These are phyloP conservation scores for Phytopythium mirpurense DNA, from an alignment of 352 stramenopile species.

Conservation along the genomic window DNA sequence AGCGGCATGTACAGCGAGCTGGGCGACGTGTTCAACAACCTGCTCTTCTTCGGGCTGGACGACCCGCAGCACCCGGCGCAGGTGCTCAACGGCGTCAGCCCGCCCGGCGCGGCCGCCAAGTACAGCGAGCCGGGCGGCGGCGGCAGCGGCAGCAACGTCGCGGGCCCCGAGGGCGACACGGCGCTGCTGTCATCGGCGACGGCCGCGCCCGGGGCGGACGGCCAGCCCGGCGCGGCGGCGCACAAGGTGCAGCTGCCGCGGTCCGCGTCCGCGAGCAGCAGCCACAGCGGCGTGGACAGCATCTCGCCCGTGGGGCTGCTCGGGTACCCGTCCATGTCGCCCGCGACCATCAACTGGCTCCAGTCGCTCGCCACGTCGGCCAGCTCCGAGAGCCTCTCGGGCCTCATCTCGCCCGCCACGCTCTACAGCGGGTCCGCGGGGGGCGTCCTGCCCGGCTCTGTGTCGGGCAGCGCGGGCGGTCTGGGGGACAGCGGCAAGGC, in stretches of 20 bases:
- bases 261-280: conserved; percentile 36
- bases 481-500: conserved; percentile 7
- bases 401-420: conserved; percentile 49
- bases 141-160: background rate
- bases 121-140: conserved; percentile 4
- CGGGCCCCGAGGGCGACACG: conserved; percentile 1
- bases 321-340: conserved; percentile 63
- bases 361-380: conserved; percentile 66
- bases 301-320: conserved; percentile 52
- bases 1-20: conserved; percentile 58
- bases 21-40: conserved; percentile 55
- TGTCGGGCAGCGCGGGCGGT: background rate
- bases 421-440: conserved; percentile 25
- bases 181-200: background rate
- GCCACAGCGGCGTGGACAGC: conserved; percentile 30
- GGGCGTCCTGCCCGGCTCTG: conserved; percentile 7
- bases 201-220: background rate
- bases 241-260: conserved; percentile 49
- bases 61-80: conserved; percentile 19
- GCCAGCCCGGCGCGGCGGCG: background rate
- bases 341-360: conserved; percentile 71
- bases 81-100: conserved; percentile 10
- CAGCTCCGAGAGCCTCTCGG: conserved; percentile 56
- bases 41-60: conserved; percentile 68
- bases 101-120: conserved; percentile 4